These are phyloP conservation scores for Botrytis galanthina DNA, from an alignment of 2,329 filamentous ascomycete genomes.

Conservation along the genomic window DNA sequence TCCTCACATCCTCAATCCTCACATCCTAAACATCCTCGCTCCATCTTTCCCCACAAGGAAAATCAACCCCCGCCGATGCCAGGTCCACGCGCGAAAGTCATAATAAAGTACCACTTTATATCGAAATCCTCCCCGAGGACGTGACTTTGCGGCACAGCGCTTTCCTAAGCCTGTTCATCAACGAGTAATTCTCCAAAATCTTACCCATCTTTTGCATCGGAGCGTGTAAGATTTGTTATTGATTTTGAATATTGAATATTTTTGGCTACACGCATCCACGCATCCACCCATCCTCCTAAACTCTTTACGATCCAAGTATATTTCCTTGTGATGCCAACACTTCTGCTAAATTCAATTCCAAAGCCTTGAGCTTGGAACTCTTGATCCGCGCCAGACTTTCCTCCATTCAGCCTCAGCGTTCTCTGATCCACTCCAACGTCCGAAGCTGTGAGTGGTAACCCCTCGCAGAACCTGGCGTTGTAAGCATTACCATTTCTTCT, in stretches of 20 bases:
- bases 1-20: not conserved
- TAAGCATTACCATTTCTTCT: slow-evolving; percentile 17
- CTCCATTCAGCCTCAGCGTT: slow-evolving; percentile 12
- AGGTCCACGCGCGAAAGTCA: slow-evolving; percentile 10
- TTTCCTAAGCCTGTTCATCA: not conserved
- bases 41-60: slow-evolving; percentile 3
- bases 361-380: slow-evolving; percentile 4
- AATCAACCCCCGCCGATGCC: slow-evolving; percentile 5
- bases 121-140: not conserved
- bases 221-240: not conserved
- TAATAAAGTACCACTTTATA: not conserved
- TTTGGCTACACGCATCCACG: slow-evolving; percentile 18
- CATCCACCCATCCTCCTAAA: slow-evolving; percentile 1
- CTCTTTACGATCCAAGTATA: slow-evolving; percentile 2
- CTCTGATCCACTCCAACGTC: slow-evolving; percentile 18
- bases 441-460: slow-evolving; percentile 14
- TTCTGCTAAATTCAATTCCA: not conserved
- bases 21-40: not conserved
- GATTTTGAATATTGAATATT: slow-evolving; percentile 17
- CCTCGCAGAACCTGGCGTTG: slow-evolving; percentile 20
- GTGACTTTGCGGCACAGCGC: slow-evolving; percentile 20
- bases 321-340: slow-evolving; percentile 9
- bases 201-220: not conserved
- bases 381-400: slow-evolving; percentile 10
- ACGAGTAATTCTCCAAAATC: not conserved